Percentiles rank a stretch among this genome's conserved stretches.
phyloP scores from a whole-genome alignment of 352 stramenopile genomes.

The Phytophthora gonapodyides region DNA sequence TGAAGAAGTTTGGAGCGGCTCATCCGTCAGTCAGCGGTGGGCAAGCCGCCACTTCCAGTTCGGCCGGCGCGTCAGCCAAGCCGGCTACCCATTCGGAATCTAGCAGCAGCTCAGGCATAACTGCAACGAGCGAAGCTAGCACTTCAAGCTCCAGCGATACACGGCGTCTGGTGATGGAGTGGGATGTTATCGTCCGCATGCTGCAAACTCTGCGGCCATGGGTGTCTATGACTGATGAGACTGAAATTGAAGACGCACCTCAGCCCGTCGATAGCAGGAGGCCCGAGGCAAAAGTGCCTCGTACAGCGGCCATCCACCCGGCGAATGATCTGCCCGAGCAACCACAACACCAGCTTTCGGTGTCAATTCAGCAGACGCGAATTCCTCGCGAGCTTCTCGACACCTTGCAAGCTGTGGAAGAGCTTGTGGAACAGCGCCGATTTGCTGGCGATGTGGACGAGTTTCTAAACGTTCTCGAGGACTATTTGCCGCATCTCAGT shows the following conservation, averaged over 20 bases:
- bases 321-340: slow-evolving; percentile 18
- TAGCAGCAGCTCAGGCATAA: slow-evolving; percentile 2
- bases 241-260: slow-evolving; percentile 34
- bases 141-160: slow-evolving; percentile 24
- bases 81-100: slow-evolving; percentile 4
- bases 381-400: slow-evolving; percentile 83
- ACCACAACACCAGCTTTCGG: slow-evolving; percentile 37
- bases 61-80: slow-evolving; percentile 11
- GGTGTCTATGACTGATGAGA: slow-evolving; percentile 60
- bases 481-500: slow-evolving; percentile 71
- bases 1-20: slow-evolving; percentile 82
- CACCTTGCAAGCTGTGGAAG: slow-evolving; percentile 73
- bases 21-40: slow-evolving; percentile 12
- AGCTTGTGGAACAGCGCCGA: slow-evolving; percentile 57
- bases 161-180: slow-evolving; percentile 68
- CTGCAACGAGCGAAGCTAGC: slow-evolving; percentile 4
- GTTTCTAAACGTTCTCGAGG: slow-evolving; percentile 76
- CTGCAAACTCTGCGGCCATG: slow-evolving; percentile 67
- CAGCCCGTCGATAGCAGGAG: slow-evolving; percentile 21
- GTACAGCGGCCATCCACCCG: slow-evolving; percentile 18
- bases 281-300: slow-evolving; percentile 15
- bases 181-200: slow-evolving; percentile 87
- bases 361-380: slow-evolving; percentile 70
- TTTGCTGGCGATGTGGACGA: slow-evolving; percentile 75
- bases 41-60: slow-evolving; percentile 10